Percentiles rank a stretch among this genome's conserved stretches.
phyloP scores from a whole-genome alignment of 2,329 filamentous ascomycete species.

The Talaromyces sp. region DNA sequence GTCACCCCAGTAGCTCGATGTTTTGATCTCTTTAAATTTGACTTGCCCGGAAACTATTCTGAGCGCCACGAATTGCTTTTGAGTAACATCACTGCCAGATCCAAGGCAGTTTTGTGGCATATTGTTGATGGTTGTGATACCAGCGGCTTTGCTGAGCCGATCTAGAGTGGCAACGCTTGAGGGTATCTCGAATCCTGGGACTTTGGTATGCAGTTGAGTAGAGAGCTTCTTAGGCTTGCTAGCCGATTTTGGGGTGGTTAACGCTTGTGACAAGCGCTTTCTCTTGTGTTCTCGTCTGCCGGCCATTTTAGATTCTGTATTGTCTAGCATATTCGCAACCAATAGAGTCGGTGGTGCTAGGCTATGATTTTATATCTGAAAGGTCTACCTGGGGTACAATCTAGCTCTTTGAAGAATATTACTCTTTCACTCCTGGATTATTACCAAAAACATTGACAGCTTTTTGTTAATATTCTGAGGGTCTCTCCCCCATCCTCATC shows the following conservation, averaged over 20 bases:
- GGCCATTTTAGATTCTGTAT: neutral
- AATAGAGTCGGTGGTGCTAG: neutral
- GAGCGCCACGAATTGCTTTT: neutral
- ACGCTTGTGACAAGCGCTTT: no score
- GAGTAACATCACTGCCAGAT: neutral
- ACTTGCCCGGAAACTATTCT: neutral
- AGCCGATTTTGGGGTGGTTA: no score
- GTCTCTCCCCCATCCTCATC: no score
- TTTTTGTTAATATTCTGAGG: neutral
- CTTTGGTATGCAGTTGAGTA: neutral
- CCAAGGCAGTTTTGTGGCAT: neutral
- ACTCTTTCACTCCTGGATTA: neutral
- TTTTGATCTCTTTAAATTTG: no score
- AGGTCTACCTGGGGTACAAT: neutral
- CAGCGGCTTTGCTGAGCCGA: neutral
- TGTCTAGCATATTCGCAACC: neutral
- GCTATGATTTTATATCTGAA: neutral
- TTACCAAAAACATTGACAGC: neutral
- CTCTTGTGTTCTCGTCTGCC: neutral
- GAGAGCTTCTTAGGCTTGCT: neutral
- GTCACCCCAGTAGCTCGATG: neutral
- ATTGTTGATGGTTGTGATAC: neutral
- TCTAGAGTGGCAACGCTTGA: neutral
- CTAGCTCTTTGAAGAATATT: neutral
- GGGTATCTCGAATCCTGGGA: neutral